Evolutionary conservation across 768 basidiomycete species (phyloP).

Genomic region (Pisolithus orientalis): DNA sequence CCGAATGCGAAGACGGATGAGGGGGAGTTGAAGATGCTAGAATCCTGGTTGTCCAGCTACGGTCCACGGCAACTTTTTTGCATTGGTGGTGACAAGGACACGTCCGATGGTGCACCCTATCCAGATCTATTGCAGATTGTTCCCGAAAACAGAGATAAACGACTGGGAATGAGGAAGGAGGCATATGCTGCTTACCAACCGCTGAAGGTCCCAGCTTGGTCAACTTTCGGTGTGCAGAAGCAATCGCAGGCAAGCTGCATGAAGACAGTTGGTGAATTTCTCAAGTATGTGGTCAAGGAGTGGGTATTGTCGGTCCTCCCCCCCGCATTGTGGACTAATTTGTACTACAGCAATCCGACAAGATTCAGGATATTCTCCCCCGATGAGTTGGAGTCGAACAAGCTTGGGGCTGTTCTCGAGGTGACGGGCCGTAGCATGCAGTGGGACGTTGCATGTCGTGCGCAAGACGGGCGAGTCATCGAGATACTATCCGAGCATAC

Average conservation of each 20-base stretch:
- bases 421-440: conserved; percentile 71
- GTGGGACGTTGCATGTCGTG: conserved; percentile 69
- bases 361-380: conserved; percentile 88
- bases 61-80: conserved; percentile 61
- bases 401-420: conserved; percentile 76
- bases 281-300: conserved; percentile 52
- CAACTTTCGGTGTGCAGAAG: conserved; percentile 41
- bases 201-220: conserved; percentile 65
- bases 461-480: conserved; percentile 72
- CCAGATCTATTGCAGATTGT: conserved; percentile 53
- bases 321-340: background rate
- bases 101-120: conserved; percentile 42
- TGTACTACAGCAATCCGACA: conserved; percentile 55
- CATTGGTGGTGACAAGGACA: background rate
- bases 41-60: conserved; percentile 73
- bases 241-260: conserved; percentile 69
- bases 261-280: conserved; percentile 57
- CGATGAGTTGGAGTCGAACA: conserved; percentile 83
- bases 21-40: conserved; percentile 57
- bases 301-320: conserved; percentile 21
- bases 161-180: conserved; percentile 67
- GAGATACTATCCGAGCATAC: conserved; percentile 90
- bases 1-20: conserved; percentile 59
- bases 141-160: conserved; percentile 49
- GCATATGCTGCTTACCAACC: conserved; percentile 56